Percentiles rank a stretch among this genome's conserved stretches.
Evolutionary conservation across 2,329 filamentous ascomycete species (phyloP).

Genomic region (Didymella pomorum): DNA sequence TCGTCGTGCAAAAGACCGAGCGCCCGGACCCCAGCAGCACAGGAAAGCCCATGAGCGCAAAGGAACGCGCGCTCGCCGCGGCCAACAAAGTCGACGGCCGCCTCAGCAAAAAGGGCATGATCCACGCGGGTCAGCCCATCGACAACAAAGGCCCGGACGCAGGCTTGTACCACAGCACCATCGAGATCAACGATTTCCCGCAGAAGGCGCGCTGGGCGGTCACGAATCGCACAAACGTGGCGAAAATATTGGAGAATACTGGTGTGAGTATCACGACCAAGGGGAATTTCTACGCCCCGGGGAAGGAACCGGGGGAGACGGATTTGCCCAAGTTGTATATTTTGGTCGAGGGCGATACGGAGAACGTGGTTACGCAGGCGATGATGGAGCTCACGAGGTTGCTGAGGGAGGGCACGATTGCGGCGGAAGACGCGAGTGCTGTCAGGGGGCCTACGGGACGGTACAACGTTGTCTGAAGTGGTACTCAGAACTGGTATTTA

Average conservation of each 20-base stretch:
- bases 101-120: conserved; percentile 85
- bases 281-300: conserved; percentile 84
- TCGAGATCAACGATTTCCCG: conserved; percentile 99
- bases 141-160: conserved; percentile 99
- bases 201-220: conserved; percentile 99
- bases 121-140: conserved; percentile 90
- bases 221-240: conserved; percentile 97
- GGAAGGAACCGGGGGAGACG: conserved; percentile 76
- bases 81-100: conserved; percentile 91
- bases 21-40: conserved; percentile 54
- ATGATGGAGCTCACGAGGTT: conserved; percentile 89
- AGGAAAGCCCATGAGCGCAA: conserved; percentile 65
- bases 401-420: conserved; percentile 88
- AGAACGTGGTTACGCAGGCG: conserved; percentile 87
- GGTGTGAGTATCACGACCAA: conserved; percentile 98
- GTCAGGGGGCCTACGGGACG: conserved; percentile 79
- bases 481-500: too few relatives aligned
- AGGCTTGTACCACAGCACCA: conserved; percentile 92
- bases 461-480: conserved; percentile 71
- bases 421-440: conserved; percentile 81
- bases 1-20: conserved; percentile 76
- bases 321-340: conserved; percentile 96
- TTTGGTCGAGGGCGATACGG: conserved; percentile 95
- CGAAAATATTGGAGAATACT: conserved; percentile 94
- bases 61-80: conserved; percentile 89